Percentiles rank a stretch among this genome's conserved stretches.
Conservation (phyloP, 78 protist genomes). For the Anaeramoeba flamelloides region DNA sequence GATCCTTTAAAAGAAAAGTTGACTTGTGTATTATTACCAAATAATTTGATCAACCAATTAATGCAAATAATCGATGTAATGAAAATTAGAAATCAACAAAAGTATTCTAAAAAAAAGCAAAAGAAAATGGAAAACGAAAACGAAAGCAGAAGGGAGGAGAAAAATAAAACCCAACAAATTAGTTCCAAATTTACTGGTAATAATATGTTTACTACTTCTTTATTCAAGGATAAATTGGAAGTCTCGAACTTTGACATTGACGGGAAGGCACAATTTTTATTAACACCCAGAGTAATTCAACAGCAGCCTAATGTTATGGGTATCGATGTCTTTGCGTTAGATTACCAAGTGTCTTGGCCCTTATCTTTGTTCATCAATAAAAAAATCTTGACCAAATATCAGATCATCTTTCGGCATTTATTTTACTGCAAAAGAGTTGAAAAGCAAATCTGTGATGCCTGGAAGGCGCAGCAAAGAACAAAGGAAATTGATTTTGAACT, state of each 20-base stretch:
- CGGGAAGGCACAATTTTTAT: neutral
- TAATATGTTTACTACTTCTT: neutral
- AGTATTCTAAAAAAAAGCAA: too few species aligned
- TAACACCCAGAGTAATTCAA: neutral
- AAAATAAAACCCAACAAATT: neutral
- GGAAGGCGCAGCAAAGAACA: constrained; percentile 30
- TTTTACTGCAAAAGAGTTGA: constrained; percentile 55
- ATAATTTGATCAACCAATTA: constrained; percentile 27
- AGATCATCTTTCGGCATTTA: constrained; percentile 56
- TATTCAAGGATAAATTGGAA: neutral
- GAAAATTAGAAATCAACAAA: too few species aligned
- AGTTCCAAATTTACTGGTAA: neutral
- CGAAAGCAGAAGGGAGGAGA: neutral
- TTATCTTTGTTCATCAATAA: constrained; percentile 41
- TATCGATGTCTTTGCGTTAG: constrained; percentile 45
- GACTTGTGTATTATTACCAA: constrained; percentile 34
- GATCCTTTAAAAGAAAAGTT: constrained; percentile 43
- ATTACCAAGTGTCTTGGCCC: constrained; percentile 56
- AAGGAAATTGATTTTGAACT: neutral
- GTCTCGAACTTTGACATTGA: too few species aligned
- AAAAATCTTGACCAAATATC: constrained; percentile 46
- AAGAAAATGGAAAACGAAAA: too few species aligned
- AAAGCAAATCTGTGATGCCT: constrained; percentile 25
- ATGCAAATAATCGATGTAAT: constrained; percentile 16
- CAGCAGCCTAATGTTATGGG: constrained; percentile 19